Percentiles rank a stretch among this genome's conserved stretches.
phyloP scores from a whole-genome alignment of 1,284 basidiomycete species.

The Trichosporon inkin region DNA sequence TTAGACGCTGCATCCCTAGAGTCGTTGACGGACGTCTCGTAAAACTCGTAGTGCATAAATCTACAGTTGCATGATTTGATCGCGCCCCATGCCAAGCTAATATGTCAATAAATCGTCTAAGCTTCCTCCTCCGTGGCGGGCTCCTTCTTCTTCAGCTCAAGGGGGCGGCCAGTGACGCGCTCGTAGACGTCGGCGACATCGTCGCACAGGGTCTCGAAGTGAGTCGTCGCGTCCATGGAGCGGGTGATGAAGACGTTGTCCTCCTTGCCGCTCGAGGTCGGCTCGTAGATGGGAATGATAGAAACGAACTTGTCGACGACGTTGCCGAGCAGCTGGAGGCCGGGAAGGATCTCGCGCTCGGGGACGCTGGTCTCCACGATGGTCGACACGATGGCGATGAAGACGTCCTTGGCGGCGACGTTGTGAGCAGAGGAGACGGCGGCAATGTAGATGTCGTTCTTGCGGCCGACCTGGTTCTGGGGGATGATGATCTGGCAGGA shows the following conservation, averaged over 20 bases:
- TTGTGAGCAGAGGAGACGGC: slow-evolving; percentile 96
- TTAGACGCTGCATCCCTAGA: background rate
- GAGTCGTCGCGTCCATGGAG: slow-evolving; percentile 96
- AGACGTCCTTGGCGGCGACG: slow-evolving; percentile 90
- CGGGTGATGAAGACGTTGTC: slow-evolving; percentile 92
- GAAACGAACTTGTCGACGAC: slow-evolving; percentile 97
- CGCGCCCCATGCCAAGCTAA: background rate
- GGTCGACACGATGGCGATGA: slow-evolving; percentile 96
- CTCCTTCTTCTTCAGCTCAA: slow-evolving; percentile 51
- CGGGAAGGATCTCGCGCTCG: slow-evolving; percentile 86
- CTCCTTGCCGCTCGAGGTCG: slow-evolving; percentile 69
- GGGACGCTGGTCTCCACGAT: slow-evolving; percentile 94
- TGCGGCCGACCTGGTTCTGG: slow-evolving; percentile 92
- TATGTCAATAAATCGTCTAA: slow-evolving; percentile 6
- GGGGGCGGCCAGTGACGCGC: slow-evolving; percentile 58
- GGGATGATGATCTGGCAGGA: slow-evolving; percentile 94
- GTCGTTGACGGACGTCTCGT: background rate
- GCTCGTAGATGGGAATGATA: slow-evolving; percentile 82
- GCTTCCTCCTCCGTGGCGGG: slow-evolving; percentile 25
- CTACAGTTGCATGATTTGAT: slow-evolving; percentile 3
- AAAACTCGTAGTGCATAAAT: slow-evolving; percentile 5
- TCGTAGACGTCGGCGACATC: slow-evolving; percentile 93
- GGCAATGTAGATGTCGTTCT: slow-evolving; percentile 98
- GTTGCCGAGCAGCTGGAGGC: slow-evolving; percentile 84
- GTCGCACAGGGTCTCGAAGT: slow-evolving; percentile 97